A percentile compares a stretch with the other conserved stretches of the same genome.
These are phyloP conservation scores for Mercurialis annua DNA, from an alignment of 345 rosid genomes.

Conservation along the genomic window DNA sequence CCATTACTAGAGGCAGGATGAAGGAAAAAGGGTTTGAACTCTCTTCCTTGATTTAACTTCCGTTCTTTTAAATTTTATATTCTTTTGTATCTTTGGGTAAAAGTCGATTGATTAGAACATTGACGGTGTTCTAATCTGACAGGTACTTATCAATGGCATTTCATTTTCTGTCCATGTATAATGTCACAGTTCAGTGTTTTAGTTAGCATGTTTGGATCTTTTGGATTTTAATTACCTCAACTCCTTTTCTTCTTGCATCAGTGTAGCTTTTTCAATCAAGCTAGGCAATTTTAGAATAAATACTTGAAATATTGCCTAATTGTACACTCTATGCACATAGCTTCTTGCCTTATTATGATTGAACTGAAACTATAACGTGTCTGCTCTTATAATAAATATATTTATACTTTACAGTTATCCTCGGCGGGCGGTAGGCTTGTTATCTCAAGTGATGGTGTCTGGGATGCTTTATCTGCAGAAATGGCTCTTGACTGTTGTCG, in stretches of 20 bases:
- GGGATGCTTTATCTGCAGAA: slow-evolving; percentile 92
- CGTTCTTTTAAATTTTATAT: neutral
- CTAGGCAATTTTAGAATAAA: neutral
- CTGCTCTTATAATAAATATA: slow-evolving; percentile 12
- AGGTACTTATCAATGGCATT: neutral
- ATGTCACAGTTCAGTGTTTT: neutral
- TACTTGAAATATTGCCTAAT: neutral
- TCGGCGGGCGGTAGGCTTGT: slow-evolving; percentile 86
- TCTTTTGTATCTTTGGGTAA: neutral
- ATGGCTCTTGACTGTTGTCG: slow-evolving; percentile 84
- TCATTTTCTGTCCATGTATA: neutral
- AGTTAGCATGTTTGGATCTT: neutral
- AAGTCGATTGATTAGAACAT: neutral
- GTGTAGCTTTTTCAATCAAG: neutral
- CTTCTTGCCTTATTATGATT: slow-evolving; percentile 6
- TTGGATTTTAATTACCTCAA: neutral
- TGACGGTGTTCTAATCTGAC: neutral
- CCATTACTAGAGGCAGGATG: neutral
- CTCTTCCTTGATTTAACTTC: neutral
- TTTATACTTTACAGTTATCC: slow-evolving; percentile 63
- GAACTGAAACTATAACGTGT: neutral
- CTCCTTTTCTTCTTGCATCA: neutral
- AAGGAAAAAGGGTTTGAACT: neutral
- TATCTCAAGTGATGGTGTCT: slow-evolving; percentile 96
- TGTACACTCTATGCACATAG: slow-evolving; percentile 1